Conservation (phyloP, 139 green algal genomes). For the Picochlorum costavermella region DNA sequence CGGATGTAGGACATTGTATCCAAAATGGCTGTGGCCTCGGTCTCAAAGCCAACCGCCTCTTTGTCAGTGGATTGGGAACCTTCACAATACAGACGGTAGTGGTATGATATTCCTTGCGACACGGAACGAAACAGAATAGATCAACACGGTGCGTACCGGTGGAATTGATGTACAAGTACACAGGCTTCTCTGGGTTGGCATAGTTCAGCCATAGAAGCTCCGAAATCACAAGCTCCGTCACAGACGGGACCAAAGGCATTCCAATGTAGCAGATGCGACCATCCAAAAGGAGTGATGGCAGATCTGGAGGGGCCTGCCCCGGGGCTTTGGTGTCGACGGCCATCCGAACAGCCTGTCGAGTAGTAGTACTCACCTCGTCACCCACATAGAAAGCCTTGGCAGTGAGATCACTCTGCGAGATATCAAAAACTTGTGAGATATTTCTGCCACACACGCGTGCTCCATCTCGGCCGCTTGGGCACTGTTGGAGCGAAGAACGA, state of each 20-base stretch:
- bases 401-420: constrained; percentile 25
- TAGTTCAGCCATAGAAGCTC: constrained; percentile 83
- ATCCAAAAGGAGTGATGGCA: constrained; percentile 81
- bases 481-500: neutral
- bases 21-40: constrained; percentile 76
- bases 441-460: neutral
- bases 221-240: constrained; percentile 78
- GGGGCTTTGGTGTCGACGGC: constrained; percentile 31
- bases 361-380: constrained; percentile 28
- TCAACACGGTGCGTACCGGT: constrained; percentile 36
- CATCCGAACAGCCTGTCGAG: constrained; percentile 18
- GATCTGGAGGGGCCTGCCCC: constrained; percentile 63
- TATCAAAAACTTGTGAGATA: neutral
- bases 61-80: constrained; percentile 35
- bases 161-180: constrained; percentile 88
- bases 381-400: constrained; percentile 44
- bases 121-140: neutral
- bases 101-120: neutral
- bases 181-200: constrained; percentile 57
- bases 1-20: constrained; percentile 77
- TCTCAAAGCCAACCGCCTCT: constrained; percentile 75
- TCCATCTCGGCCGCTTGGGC: neutral
- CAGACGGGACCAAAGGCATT: constrained; percentile 81
- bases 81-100: neutral
- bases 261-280: constrained; percentile 79